phyloP scores from a whole-genome alignment of 2,329 filamentous ascomycete species.

The Pseudonectria buxi region DNA sequence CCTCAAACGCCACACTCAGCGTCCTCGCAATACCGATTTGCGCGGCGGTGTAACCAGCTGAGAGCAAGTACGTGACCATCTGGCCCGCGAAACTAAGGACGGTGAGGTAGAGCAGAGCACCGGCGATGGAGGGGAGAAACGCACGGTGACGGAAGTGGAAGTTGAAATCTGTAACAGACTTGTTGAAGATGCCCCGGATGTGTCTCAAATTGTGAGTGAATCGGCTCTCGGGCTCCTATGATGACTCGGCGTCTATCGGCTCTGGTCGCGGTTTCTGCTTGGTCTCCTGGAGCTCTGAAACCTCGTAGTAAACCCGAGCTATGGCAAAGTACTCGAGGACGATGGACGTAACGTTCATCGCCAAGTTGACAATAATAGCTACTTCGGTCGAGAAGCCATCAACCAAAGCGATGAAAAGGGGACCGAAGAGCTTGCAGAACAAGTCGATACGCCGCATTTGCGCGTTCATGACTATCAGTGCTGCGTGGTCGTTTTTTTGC shows the following conservation, averaged over 20 bases:
- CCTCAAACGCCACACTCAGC: conserved; percentile 44
- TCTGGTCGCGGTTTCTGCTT: conserved; percentile 2
- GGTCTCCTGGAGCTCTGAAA: conserved; percentile 10
- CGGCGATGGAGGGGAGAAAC: conserved; percentile 52
- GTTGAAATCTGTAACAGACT: conserved; percentile 1
- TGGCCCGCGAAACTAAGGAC: conserved; percentile 51
- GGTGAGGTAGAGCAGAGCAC: conserved; percentile 53
- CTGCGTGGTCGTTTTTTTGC: conserved; percentile 6
- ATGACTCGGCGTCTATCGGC: not conserved
- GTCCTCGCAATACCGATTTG: conserved; percentile 47
- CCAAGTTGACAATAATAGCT: conserved; percentile 41
- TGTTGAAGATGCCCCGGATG: not conserved
- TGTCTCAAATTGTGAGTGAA: not conserved
- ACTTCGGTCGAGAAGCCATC: conserved; percentile 37
- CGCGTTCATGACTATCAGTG: conserved; percentile 37
- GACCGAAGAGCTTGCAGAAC: conserved; percentile 50
- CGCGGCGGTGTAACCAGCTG: conserved; percentile 40
- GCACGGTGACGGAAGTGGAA: conserved; percentile 47
- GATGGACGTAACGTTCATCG: conserved; percentile 41
- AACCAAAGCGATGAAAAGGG: conserved; percentile 45
- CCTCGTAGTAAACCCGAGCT: conserved; percentile 15
- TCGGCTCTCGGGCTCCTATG: not conserved
- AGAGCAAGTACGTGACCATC: conserved; percentile 56
- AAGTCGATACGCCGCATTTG: conserved; percentile 54
- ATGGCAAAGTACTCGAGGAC: conserved; percentile 46